Percentiles rank a stretch among this genome's conserved stretches.
Conservation (phyloP, 352 stramenopile species). For the Lagenidium sp. region DNA sequence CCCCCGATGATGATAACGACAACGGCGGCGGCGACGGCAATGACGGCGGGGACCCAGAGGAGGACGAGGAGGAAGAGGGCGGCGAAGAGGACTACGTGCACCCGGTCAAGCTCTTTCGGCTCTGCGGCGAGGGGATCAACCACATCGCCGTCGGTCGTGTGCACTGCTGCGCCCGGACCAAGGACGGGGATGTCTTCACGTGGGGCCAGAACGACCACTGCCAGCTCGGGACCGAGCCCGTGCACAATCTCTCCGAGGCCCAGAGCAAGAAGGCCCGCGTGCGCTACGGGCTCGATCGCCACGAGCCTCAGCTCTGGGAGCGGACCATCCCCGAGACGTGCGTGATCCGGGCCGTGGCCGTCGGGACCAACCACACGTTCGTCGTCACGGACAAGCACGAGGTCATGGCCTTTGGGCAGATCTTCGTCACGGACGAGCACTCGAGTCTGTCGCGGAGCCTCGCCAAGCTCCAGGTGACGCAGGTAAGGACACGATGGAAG, state of each 20-base stretch:
- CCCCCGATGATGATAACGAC: no score
- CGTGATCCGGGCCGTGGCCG: conserved; percentile 37
- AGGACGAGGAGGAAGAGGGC: conserved; percentile 29
- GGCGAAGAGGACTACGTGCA: conserved; percentile 60
- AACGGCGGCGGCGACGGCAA: conserved; percentile 11
- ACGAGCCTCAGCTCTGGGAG: conserved; percentile 60
- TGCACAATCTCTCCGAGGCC: conserved; percentile 43
- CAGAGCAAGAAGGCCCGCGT: conserved; percentile 45
- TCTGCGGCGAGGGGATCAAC: conserved; percentile 64
- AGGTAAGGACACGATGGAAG: conserved; percentile 34
- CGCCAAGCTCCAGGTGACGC: conserved; percentile 41
- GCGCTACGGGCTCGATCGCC: conserved; percentile 46
- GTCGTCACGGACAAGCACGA: conserved; percentile 36
- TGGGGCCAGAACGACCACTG: conserved; percentile 83
- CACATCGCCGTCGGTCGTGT: conserved; percentile 65
- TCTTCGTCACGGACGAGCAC: conserved; percentile 48
- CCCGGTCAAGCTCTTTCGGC: conserved; percentile 46
- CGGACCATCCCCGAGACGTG: conserved; percentile 50
- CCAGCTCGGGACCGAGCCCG: conserved; percentile 56
- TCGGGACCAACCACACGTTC: conserved; percentile 72
- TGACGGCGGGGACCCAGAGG: neutral
- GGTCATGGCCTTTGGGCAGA: conserved; percentile 58
- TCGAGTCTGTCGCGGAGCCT: conserved; percentile 48
- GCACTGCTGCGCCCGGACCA: conserved; percentile 68
- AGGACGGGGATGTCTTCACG: conserved; percentile 75